Conservation (phyloP, 495 filamentous ascomycete genomes). For the Penicillium steckii region DNA sequence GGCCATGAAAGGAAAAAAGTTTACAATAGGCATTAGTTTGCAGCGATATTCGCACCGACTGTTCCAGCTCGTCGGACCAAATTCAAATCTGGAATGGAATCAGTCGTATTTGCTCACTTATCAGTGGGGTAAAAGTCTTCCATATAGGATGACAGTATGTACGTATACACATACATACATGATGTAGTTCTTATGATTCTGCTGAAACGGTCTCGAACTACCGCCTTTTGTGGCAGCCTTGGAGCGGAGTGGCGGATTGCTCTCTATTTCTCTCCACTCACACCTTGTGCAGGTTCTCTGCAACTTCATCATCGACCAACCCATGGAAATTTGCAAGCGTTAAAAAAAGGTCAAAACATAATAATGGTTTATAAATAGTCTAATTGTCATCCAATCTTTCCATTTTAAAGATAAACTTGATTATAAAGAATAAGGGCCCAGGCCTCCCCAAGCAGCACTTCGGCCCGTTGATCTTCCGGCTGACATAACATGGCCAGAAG, state of each 20-base stretch:
- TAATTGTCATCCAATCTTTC: no score
- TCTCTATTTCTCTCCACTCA: background rate
- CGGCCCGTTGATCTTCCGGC: conserved; percentile 14
- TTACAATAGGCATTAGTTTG: conserved; percentile 3
- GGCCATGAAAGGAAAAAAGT: conserved; percentile 11
- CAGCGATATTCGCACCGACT: conserved; percentile 13
- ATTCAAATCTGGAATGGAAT: conserved; percentile 15
- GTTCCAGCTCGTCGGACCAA: conserved; percentile 8
- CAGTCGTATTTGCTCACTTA: conserved; percentile 8
- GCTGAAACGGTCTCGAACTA: no score
- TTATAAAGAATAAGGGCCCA: conserved; percentile 9
- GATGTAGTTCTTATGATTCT: no score
- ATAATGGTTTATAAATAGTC: no score
- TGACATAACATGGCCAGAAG: conserved; percentile 19
- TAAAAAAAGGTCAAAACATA: no score
- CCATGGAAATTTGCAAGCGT: no score
- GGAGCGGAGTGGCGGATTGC: background rate
- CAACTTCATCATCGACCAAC: no score
- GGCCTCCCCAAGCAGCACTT: background rate
- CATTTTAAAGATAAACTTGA: background rate
- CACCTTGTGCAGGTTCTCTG: background rate
- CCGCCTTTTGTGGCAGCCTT: background rate
- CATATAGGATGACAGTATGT: background rate
- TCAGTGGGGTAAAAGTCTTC: conserved; percentile 2
- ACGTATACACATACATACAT: no score